phyloP scores from a whole-genome alignment of 2,329 filamentous ascomycete genomes.

The Metarhizium sp. region DNA sequence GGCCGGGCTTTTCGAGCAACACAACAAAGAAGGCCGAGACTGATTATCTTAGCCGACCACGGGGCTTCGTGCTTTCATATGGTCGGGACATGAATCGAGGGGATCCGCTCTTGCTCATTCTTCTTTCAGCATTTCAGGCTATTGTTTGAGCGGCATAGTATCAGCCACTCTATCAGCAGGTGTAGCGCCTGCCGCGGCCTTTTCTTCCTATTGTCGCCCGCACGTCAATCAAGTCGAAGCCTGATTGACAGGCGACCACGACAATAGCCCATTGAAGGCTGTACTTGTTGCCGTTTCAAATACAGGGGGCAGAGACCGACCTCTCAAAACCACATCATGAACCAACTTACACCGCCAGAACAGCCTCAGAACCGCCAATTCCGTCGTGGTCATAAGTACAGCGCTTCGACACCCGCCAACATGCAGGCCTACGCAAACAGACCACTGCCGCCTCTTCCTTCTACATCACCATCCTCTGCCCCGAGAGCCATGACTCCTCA shows the following conservation, averaged over 20 bases:
- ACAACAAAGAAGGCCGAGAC: background rate
- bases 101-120: background rate
- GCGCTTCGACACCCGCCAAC: constrained; percentile 5
- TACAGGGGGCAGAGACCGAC: background rate
- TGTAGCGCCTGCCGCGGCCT: background rate
- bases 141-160: background rate
- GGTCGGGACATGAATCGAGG: background rate
- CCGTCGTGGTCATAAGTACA: constrained; percentile 1
- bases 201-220: background rate
- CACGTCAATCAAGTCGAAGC: background rate
- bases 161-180: background rate
- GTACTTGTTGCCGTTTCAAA: background rate
- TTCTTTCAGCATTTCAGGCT: background rate
- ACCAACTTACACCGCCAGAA: background rate
- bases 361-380: background rate
- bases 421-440: constrained; percentile 11
- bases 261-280: background rate
- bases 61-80: background rate
- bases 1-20: background rate
- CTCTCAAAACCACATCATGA: background rate
- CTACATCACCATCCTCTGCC: background rate
- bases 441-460: constrained; percentile 13
- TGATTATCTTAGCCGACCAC: background rate
- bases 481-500: background rate
- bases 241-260: background rate